A percentile compares a stretch with the other conserved stretches of the same genome.
Conservation (phyloP, 2,329 filamentous ascomycete species). For the Helotiales sp. region DNA sequence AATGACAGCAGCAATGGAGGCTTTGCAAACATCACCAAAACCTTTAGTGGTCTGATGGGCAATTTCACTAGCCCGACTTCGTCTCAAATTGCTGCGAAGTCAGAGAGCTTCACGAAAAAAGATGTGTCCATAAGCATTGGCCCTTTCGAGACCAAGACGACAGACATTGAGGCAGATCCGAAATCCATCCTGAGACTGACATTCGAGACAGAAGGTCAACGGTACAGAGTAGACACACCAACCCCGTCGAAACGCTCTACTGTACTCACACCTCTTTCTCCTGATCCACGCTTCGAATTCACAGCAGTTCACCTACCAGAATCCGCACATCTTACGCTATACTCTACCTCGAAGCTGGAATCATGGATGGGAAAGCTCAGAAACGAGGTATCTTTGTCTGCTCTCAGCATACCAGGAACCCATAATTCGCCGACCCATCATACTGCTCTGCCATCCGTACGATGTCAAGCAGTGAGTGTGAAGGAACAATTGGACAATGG, state of each 20-base stretch:
- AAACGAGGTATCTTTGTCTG: conserved; percentile 71
- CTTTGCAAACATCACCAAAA: conserved; percentile 44
- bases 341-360: conserved; percentile 67
- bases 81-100: conserved; percentile 47
- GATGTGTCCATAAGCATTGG: conserved; percentile 64
- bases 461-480: conserved; percentile 82
- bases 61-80: conserved; percentile 43
- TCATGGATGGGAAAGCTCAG: conserved; percentile 80
- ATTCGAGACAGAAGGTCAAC: conserved; percentile 64
- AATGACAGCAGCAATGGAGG: conserved; percentile 27
- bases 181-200: conserved; percentile 73
- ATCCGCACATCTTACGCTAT: conserved; percentile 60
- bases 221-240: conserved; percentile 73
- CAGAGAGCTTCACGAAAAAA: conserved; percentile 59
- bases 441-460: conserved; percentile 84
- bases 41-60: conserved; percentile 44
- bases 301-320: conserved; percentile 66
- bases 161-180: conserved; percentile 59
- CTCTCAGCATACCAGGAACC: conserved; percentile 88
- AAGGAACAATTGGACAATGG: conserved; percentile 82
- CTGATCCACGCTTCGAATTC: conserved; percentile 53
- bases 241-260: conserved; percentile 59
- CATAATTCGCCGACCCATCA: conserved; percentile 91
- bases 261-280: conserved; percentile 57
- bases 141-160: conserved; percentile 66